phyloP scores from a whole-genome alignment of 345 rosid genomes.

The Viola odorata region DNA sequence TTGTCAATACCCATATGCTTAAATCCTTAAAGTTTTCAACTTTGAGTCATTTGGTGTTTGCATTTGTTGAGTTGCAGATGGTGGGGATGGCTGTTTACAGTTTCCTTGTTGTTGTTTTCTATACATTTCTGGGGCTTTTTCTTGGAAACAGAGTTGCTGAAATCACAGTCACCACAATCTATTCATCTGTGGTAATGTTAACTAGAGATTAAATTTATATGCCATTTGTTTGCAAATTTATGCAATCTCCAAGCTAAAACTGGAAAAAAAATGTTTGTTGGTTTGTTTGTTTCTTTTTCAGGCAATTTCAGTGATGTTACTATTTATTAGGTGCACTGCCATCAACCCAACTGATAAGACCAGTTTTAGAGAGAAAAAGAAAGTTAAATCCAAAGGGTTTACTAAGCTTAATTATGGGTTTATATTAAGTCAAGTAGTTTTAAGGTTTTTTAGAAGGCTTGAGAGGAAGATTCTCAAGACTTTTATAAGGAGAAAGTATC shows the following conservation, averaged over 20 bases:
- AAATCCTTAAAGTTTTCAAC: not conserved
- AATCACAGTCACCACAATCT: constrained; percentile 51
- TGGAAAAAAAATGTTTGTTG: constrained; percentile 1
- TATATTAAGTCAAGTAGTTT: constrained; percentile 62
- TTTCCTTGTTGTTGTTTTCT: constrained; percentile 61
- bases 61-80: constrained; percentile 39
- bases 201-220: not conserved
- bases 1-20: not conserved
- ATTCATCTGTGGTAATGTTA: constrained; percentile 63
- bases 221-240: not conserved
- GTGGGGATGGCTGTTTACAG: constrained; percentile 75
- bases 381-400: constrained; percentile 41
- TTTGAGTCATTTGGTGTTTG: not conserved
- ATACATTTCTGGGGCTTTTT: constrained; percentile 72
- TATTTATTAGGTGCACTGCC: constrained; percentile 77
- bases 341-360: constrained; percentile 91
- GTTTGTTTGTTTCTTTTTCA: constrained; percentile 22
- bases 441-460: constrained; percentile 69
- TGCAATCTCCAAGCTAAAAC: not conserved
- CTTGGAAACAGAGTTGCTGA: constrained; percentile 73
- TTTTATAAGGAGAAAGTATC: constrained; percentile 69
- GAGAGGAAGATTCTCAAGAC: constrained; percentile 80
- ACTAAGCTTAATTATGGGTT: constrained; percentile 65
- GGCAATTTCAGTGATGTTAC: constrained; percentile 67
- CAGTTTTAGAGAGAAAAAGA: constrained; percentile 59